Conservation (phyloP, 345 rosid genomes). For the Eucalyptus shirleyi region DNA sequence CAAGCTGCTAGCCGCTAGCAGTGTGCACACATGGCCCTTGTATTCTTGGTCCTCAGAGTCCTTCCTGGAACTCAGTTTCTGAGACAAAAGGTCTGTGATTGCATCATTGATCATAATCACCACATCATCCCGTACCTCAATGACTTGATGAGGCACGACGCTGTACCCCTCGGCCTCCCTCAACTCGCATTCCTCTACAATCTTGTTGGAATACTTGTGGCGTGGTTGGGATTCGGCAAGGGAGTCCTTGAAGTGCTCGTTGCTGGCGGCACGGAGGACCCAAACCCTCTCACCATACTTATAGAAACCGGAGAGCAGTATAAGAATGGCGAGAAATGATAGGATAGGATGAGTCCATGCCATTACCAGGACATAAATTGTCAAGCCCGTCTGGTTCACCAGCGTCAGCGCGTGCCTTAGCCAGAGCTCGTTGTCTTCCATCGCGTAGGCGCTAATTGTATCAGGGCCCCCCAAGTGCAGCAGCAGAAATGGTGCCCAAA, state of each 20-base stretch:
- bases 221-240: neutral
- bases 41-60: neutral
- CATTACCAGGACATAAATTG: too few species aligned
- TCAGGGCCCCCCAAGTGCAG: too few species aligned
- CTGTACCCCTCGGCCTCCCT: fast-evolving
- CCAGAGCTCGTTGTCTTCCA: too few species aligned
- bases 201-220: neutral
- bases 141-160: neutral
- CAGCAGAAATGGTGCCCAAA: too few species aligned
- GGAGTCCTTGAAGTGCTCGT: neutral
- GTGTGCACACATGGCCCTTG: too few species aligned
- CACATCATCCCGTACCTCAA: neutral
- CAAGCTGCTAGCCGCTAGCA: neutral
- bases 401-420: too few species aligned
- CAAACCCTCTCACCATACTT: slow-evolving; percentile 11
- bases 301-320: neutral
- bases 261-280: neutral
- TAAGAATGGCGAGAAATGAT: too few species aligned
- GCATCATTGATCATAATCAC: too few species aligned
- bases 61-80: fast-evolving
- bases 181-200: neutral
- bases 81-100: neutral
- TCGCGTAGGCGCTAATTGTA: too few species aligned
- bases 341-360: too few species aligned
- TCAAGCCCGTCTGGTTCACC: too few species aligned